These are phyloP conservation scores for Penicillium expansum DNA, from an alignment of 2,329 filamentous ascomycete species.

Conservation along the genomic window DNA sequence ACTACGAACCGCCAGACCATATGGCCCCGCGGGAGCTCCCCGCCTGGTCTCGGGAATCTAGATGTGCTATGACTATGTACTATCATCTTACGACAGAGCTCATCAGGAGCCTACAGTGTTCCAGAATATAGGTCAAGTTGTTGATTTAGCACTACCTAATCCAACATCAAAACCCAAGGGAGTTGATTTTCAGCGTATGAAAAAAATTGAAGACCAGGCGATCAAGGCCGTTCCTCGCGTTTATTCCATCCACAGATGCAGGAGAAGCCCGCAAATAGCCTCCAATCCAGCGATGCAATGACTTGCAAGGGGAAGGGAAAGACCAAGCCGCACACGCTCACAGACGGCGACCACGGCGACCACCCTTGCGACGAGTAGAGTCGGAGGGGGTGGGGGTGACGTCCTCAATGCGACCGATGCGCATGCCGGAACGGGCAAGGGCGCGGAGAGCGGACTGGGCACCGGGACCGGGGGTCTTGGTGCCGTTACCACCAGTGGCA, in stretches of 20 bases:
- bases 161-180: conserved; percentile 24
- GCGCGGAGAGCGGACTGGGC: conserved; percentile 98
- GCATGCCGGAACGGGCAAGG: conserved; percentile 98
- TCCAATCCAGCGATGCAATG: conserved; percentile 34
- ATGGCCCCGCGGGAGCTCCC: conserved; percentile 10
- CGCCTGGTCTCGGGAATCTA: not conserved
- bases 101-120: not conserved
- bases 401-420: conserved; percentile 99
- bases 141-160: conserved; percentile 28
- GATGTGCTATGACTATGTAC: not conserved
- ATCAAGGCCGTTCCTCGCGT: conserved; percentile 53
- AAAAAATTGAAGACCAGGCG: conserved; percentile 52
- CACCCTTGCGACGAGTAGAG: conserved; percentile 99
- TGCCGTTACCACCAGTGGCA: conserved; percentile 98
- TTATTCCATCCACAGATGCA: conserved; percentile 49
- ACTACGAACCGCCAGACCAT: not conserved
- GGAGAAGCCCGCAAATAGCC: conserved; percentile 33
- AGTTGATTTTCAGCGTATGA: conserved; percentile 35
- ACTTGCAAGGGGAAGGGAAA: conserved; percentile 31
- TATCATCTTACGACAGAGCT: not conserved
- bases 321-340: conserved; percentile 55
- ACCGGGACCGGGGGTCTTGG: conserved; percentile 99
- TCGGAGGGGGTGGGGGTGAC: conserved; percentile 99
- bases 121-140: conserved; percentile 17
- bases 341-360: conserved; percentile 99